Evolutionary conservation across 176 grass and related monocot genomes (phyloP).

Genomic region (Paspalum notatum): DNA sequence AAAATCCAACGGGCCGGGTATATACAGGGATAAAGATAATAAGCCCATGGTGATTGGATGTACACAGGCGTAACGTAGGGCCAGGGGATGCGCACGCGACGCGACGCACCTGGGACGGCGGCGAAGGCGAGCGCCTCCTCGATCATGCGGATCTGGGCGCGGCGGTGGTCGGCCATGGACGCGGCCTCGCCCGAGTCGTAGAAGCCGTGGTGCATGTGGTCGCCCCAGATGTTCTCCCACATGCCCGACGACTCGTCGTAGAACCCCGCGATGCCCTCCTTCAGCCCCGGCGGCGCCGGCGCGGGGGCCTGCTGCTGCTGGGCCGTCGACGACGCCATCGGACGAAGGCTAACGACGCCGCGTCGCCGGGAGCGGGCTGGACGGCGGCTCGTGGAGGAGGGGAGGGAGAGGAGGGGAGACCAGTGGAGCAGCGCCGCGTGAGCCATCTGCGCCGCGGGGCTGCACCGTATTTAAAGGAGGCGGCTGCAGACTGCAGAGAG

Average conservation of each 20-base stretch:
- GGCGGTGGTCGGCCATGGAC: conserved; percentile 70
- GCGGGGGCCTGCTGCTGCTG: not conserved
- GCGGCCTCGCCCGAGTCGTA: conserved; percentile 57
- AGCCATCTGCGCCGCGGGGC: conserved; percentile 23
- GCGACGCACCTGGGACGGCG: conserved; percentile 57
- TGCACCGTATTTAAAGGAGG: not conserved
- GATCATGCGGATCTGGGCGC: conserved; percentile 89
- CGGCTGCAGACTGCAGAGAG: no score
- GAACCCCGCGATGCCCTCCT: conserved; percentile 94
- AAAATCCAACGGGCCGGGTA: no score
- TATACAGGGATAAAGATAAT: no score
- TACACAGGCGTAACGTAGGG: not conserved
- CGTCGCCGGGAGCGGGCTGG: not conserved
- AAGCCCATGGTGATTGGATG: no score
- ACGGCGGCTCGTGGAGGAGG: not conserved
- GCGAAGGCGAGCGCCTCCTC: conserved; percentile 95
- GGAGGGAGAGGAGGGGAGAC: not conserved
- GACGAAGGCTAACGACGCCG: not conserved
- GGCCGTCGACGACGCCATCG: conserved; percentile 32
- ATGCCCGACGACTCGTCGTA: conserved; percentile 88
- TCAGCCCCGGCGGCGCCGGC: conserved; percentile 47
- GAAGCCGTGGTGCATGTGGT: conserved; percentile 99
- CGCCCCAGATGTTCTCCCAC: conserved; percentile 96
- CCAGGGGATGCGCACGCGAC: not conserved
- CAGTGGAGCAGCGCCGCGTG: conserved; percentile 39